Evolutionary conservation across 2,329 filamentous ascomycete genomes (phyloP).

Genomic region (Trichoderma atroviride): DNA sequence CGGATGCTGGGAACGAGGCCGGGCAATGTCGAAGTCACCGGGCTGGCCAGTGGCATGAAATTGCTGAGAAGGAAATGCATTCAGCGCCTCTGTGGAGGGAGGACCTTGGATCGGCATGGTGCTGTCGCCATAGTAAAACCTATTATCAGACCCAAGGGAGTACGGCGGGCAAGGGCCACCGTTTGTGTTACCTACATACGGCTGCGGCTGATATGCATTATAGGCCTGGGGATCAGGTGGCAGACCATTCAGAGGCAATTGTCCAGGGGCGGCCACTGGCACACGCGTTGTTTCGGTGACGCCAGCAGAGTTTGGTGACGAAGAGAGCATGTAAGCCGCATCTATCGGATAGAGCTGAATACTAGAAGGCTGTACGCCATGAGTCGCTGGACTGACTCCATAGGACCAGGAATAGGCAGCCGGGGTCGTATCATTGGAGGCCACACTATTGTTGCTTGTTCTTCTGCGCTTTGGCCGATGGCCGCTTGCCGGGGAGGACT

Average conservation of each 20-base stretch:
- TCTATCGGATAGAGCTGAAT: neutral
- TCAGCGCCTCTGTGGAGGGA: neutral
- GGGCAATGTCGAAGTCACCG: neutral
- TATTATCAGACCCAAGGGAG: neutral
- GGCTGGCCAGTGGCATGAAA: neutral
- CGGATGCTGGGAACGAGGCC: slow-evolving; percentile 8
- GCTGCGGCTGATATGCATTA: slow-evolving; percentile 21
- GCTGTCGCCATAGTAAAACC: slow-evolving; percentile 14
- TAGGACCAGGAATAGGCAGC: neutral
- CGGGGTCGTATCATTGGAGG: neutral
- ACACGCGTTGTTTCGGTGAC: neutral
- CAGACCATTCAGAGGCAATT: slow-evolving; percentile 5
- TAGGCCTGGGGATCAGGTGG: slow-evolving; percentile 19
- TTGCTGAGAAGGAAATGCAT: neutral
- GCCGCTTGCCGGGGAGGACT: slow-evolving; percentile 1
- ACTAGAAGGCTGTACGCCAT: neutral
- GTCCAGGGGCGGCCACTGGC: neutral
- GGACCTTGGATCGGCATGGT: slow-evolving; percentile 21
- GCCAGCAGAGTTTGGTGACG: neutral
- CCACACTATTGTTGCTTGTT: neutral
- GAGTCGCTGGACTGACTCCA: neutral
- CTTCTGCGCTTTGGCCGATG: slow-evolving; percentile 23
- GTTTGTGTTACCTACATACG: neutral
- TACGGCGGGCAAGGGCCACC: neutral
- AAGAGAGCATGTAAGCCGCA: neutral